Evolutionary conservation across 495 filamentous ascomycete genomes (phyloP), one percentile per base, ranked within the genome.

Genomic region (Aspergillus sclerotiicarbonarius): DNA sequence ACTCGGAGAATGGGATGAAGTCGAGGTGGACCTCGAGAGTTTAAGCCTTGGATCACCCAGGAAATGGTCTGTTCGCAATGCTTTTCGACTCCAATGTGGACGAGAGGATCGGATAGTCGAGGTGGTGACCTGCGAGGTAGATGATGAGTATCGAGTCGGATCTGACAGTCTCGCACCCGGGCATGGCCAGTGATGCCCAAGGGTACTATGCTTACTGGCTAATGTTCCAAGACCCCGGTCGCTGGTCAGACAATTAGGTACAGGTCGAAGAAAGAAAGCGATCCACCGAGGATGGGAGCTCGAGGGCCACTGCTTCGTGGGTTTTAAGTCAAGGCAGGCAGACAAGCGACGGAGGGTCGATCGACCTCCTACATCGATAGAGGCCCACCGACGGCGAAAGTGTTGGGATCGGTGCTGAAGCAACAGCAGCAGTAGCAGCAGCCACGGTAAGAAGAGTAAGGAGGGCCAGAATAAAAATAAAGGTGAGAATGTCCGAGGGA

Each of bases 391-490:
- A 50, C 16, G 31, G 47, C 47, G 15, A 31, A 50, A 31, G 29
- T 16, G 47, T 50, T 50, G 47, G 31, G 47, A 16, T 4, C 13
- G 47, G 31, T 3, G 31, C 25, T 50, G 47, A 32, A 29, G 47
- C 47, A 50, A 25, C 13, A 50, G 29, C 31, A 49, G 19, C 25
- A 3, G 6, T 8, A 57, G 58, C 16, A 62, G 51, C 49, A 57
- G 56, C 33, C n/a, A 53, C 53, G 21, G 44, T 7, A 47, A 15
- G 10, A 49, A 12, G 6, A 29, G 21, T 5, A 30, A 20, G 9
- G 29, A 20, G 6, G 12, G 20, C 20, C 9, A 49, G 21, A 49
- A n/a, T 15, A 15, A 21, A 29, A 49, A 31, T 50, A 32, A 16
- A 49, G 1, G 6, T 16, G 32, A 32, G 31, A 32, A 50, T 50